Evolutionary conservation across 75 land plant species (phyloP).

Genomic region (Isoetes taiwanensis): DNA sequence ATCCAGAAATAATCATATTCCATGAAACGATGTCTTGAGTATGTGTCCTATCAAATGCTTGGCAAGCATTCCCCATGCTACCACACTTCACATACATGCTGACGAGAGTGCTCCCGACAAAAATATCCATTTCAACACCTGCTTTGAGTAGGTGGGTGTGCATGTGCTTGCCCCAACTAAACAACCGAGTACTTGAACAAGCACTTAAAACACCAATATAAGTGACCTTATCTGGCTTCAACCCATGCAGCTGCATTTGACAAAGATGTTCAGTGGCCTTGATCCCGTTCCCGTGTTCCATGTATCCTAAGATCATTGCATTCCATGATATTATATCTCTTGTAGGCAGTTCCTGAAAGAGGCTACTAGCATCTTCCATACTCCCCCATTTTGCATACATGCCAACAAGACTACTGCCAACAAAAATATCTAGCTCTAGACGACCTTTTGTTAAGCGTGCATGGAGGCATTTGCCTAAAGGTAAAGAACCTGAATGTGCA

Average conservation of each 20-base stretch:
- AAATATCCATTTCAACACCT: slow-evolving; percentile 16
- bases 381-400: slow-evolving; percentile 11
- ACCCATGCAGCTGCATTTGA: too few relatives aligned
- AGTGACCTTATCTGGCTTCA: too few relatives aligned
- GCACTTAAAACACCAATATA: too few relatives aligned
- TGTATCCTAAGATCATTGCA: slow-evolving; percentile 2
- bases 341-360: neutral
- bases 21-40: slow-evolving; percentile 22
- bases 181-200: too few relatives aligned
- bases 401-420: neutral
- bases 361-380: slow-evolving; percentile 1
- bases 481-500: slow-evolving; percentile 1
- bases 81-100: slow-evolving; percentile 19
- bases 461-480: neutral
- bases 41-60: slow-evolving; percentile 25
- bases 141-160: too few relatives aligned
- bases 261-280: too few relatives aligned
- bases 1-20: slow-evolving; percentile 29
- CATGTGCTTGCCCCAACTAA: too few relatives aligned
- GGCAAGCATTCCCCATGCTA: slow-evolving; percentile 11
- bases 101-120: slow-evolving; percentile 14
- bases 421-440: neutral
- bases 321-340: slow-evolving; percentile 2
- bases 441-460: neutral
- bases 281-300: neutral